Percentiles rank a stretch among this genome's conserved stretches.
Evolutionary conservation across 2,329 filamentous ascomycete genomes (phyloP).

Genomic region (Corniculantispora saksenae): DNA sequence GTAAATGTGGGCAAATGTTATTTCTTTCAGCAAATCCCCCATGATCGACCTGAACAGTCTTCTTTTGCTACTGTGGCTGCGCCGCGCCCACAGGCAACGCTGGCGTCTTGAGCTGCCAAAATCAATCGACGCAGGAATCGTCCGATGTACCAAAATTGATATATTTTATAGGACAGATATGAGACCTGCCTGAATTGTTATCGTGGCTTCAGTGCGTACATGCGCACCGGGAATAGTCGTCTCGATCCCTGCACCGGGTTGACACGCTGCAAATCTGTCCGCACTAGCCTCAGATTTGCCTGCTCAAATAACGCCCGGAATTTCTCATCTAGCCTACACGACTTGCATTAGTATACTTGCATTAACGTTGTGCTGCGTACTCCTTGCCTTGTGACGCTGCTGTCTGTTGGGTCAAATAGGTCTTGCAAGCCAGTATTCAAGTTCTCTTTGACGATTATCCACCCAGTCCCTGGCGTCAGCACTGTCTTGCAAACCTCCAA

Average conservation of each 20-base stretch:
- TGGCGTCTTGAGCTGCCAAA: too few species aligned
- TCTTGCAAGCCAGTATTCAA: conserved; percentile 59
- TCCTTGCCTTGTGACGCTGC: conserved; percentile 67
- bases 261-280: conserved; percentile 70
- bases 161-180: too few species aligned
- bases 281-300: conserved; percentile 67
- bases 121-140: too few species aligned
- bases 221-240: conserved; percentile 68
- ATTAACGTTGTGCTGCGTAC: neutral
- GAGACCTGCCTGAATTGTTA: neutral
- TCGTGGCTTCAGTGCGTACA: conserved; percentile 67
- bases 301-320: conserved; percentile 69
- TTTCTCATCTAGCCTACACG: conserved; percentile 64
- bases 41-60: too few species aligned
- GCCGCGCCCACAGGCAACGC: too few species aligned
- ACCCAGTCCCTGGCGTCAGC: conserved; percentile 30
- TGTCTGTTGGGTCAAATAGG: conserved; percentile 74
- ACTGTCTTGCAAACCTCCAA: conserved; percentile 59
- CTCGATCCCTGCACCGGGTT: conserved; percentile 56
- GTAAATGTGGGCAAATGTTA: too few species aligned
- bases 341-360: neutral
- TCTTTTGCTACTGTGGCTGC: too few species aligned
- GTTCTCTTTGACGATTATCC: conserved; percentile 65
- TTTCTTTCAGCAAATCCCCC: too few species aligned
- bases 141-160: too few species aligned